Evolutionary conservation across 2,329 filamentous ascomycete genomes (phyloP), one percentile per base, ranked within the genome.

Genomic region (Aspergillus awamori): DNA sequence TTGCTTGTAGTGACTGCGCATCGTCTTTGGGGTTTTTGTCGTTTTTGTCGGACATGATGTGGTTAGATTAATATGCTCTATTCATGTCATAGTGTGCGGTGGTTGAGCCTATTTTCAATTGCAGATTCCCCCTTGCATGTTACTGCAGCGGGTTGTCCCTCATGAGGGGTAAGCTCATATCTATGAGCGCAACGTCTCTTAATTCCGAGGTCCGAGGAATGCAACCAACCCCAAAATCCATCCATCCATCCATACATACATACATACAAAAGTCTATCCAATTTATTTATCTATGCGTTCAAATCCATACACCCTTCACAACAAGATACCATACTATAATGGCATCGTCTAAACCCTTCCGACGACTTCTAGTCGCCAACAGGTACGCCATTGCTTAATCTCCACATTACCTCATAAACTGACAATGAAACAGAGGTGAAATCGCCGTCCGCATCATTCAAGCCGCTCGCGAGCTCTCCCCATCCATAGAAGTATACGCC

Each of bases 361-460:
- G 78, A 58, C 80, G 82, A 24, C 77, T 86, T 5, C 76, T 87
- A 5, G 71, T 86, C 53, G 81, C 82, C 17, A 86, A 86, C 65
- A 81, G 82, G 83, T 83, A 69, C 20, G 56, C 11, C 33, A 15
- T 45, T 41, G 38, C 54, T 20, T 28, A 6, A 33, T 30, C 6
- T 15, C 5, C 15, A 45, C 26, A 38, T 24, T 5, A 11, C 6
- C 8, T 26, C 3, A 10, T 13, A 4, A 17, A 45, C 24, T 61
- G 56, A 59, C 55, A 36, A 13, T 20, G 11, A 39, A 45, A 17
- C 8, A 86, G 86, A 76, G 87, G 87, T 58, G 87, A 89, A 72
- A 88, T 89, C 55, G 86, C 86, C 57, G 81, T 85, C 2, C 81
- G 87, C 11, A 86, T 89, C 52, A 76, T 88, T 36, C 81, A 82